phyloP scores from a whole-genome alignment of 192 early-diverging fungal genomes.

The Backusella tuberculispora region DNA sequence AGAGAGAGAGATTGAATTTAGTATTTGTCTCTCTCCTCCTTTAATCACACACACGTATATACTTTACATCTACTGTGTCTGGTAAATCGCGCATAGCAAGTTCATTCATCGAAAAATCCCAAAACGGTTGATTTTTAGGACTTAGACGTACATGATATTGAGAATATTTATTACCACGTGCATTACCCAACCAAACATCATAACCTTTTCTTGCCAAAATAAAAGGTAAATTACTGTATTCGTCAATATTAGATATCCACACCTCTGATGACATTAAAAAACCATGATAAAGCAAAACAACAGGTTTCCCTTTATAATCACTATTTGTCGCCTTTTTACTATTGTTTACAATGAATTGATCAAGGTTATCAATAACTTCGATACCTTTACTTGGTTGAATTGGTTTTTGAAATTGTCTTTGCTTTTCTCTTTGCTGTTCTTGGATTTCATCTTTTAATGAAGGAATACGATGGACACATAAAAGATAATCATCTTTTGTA shows the following conservation, averaged over 20 bases:
- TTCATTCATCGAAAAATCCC: slow-evolving; percentile 96
- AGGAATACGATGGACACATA: slow-evolving; percentile 84
- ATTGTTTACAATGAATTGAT: slow-evolving; percentile 21
- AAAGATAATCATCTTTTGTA: slow-evolving; percentile 84
- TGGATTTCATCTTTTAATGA: slow-evolving; percentile 23
- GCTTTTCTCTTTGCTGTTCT: background rate
- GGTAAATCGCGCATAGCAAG: slow-evolving; percentile 87
- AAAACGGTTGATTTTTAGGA: slow-evolving; percentile 74
- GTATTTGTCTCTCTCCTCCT: too few species aligned
- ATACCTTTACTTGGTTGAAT: slow-evolving; percentile 28
- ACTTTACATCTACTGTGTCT: slow-evolving; percentile 74
- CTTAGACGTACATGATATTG: slow-evolving; percentile 77
- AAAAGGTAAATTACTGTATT: slow-evolving; percentile 76
- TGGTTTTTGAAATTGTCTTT: background rate
- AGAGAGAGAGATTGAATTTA: too few species aligned
- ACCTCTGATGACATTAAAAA: slow-evolving; percentile 94
- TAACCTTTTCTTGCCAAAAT: slow-evolving; percentile 87
- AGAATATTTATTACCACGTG: slow-evolving; percentile 93
- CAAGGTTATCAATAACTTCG: slow-evolving; percentile 20
- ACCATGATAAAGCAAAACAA: slow-evolving; percentile 94
- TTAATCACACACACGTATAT: too few species aligned
- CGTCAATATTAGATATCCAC: slow-evolving; percentile 87
- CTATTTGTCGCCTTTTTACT: background rate
- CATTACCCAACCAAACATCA: slow-evolving; percentile 97
- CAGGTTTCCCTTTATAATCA: slow-evolving; percentile 60